Evolutionary conservation across 108 stramenopile species (phyloP).

Genomic region (Pseudonitzschia pungens): DNA sequence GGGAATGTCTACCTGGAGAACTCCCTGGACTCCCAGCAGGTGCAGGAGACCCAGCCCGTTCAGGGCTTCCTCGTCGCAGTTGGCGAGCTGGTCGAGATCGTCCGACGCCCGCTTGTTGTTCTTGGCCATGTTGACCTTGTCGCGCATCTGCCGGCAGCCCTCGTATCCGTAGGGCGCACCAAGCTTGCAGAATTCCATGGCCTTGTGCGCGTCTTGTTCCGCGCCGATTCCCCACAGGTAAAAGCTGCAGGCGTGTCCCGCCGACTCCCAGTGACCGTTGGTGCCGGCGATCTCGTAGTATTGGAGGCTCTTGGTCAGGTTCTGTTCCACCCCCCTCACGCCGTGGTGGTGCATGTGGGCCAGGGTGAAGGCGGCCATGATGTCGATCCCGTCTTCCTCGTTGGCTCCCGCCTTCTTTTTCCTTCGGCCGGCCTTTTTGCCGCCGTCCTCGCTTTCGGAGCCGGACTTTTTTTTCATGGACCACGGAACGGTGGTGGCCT

Average conservation of each 20-base stretch:
- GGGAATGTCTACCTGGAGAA: slow-evolving; percentile 45
- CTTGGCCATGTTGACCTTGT: not conserved
- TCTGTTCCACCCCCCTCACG: slow-evolving; percentile 70
- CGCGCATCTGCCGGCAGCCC: slow-evolving; percentile 44
- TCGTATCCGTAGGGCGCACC: slow-evolving; percentile 66
- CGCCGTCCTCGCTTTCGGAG: not conserved
- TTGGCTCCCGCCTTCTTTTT: not conserved
- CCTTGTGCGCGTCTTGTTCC: slow-evolving; percentile 60
- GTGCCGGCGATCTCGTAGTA: slow-evolving; percentile 78
- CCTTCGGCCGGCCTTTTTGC: not conserved
- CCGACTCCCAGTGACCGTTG: slow-evolving; percentile 70
- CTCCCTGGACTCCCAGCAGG: slow-evolving; percentile 62
- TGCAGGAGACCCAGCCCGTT: slow-evolving; percentile 82
- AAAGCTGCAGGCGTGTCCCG: slow-evolving; percentile 73
- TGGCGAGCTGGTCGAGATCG: slow-evolving; percentile 14
- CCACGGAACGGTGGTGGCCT: slow-evolving; percentile 44
- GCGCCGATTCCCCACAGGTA: slow-evolving; percentile 81
- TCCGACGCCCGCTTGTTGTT: slow-evolving; percentile 3
- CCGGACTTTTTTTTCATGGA: slow-evolving; percentile 1
- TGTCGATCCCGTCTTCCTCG: slow-evolving; percentile 46
- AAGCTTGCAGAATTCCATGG: slow-evolving; percentile 53
- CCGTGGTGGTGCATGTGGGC: slow-evolving; percentile 77
- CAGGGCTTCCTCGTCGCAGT: slow-evolving; percentile 62
- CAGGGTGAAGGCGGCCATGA: slow-evolving; percentile 66
- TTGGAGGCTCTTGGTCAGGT: slow-evolving; percentile 68